phyloP scores from a whole-genome alignment of 768 basidiomycete genomes.

The Gloeostereum incarnatum region DNA sequence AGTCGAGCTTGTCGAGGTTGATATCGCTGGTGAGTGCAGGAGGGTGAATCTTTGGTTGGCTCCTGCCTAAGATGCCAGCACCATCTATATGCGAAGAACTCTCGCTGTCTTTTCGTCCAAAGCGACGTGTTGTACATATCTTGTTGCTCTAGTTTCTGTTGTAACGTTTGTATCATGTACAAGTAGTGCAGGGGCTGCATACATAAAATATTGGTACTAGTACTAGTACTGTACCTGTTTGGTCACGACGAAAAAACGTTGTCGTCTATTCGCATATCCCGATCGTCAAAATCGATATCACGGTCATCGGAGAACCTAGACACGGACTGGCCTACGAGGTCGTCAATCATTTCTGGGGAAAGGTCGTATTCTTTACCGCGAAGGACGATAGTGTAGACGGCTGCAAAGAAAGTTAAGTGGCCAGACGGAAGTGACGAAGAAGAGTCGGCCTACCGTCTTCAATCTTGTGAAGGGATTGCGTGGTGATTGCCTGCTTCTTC shows the following conservation, averaged over 20 bases:
- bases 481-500: conserved; percentile 85
- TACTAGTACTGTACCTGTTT: not conserved
- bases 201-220: too few relatives aligned
- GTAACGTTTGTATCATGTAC: not conserved
- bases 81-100: not conserved
- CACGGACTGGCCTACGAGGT: conserved; percentile 48
- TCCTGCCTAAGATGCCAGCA: conserved; percentile 12
- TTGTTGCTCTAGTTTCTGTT: not conserved
- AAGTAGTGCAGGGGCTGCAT: too few relatives aligned
- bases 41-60: conserved; percentile 14
- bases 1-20: conserved; percentile 14
- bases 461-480: conserved; percentile 87
- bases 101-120: not conserved
- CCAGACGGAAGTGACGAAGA: not conserved
- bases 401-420: conserved; percentile 23
- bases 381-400: conserved; percentile 63
- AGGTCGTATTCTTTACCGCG: conserved; percentile 69
- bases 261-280: not conserved
- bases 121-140: not conserved
- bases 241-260: not conserved
- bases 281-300: not conserved
- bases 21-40: conserved; percentile 10
- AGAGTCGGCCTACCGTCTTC: conserved; percentile 62
- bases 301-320: conserved; percentile 10
- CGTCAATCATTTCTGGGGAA: conserved; percentile 57